These are phyloP conservation scores for Atractiella rhizophila DNA, from an alignment of 768 basidiomycete species.

Conservation along the genomic window DNA sequence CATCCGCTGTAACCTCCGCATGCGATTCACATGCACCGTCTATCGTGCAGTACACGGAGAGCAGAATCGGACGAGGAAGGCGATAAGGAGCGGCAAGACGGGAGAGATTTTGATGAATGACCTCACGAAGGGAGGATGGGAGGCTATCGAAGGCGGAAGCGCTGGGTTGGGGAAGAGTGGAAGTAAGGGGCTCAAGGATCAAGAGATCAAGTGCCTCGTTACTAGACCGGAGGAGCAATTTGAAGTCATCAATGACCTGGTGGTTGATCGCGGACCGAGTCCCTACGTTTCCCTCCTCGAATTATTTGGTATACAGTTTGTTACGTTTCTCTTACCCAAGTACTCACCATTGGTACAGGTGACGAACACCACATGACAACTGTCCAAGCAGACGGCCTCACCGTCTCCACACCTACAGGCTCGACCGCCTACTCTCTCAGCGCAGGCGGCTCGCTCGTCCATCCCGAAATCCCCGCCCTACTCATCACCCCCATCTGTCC, in stretches of 20 bases:
- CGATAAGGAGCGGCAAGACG: slow-evolving; percentile 74
- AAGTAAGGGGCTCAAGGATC: slow-evolving; percentile 38
- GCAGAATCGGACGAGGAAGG: slow-evolving; percentile 35
- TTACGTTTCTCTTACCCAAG: background rate
- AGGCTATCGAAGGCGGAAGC: slow-evolving; percentile 54
- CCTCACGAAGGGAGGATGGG: slow-evolving; percentile 75
- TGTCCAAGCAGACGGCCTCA: slow-evolving; percentile 89
- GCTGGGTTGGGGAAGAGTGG: background rate
- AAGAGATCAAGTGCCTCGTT: slow-evolving; percentile 93
- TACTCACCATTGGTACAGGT: slow-evolving; percentile 28
- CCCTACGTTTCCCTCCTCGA: slow-evolving; percentile 90
- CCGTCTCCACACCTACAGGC: slow-evolving; percentile 83
- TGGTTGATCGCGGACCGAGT: slow-evolving; percentile 91
- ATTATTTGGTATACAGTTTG: slow-evolving; percentile 47
- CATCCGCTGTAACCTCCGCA: slow-evolving; percentile 87
- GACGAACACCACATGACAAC: slow-evolving; percentile 99
- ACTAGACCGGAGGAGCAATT: slow-evolving; percentile 87
- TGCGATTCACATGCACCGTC: slow-evolving; percentile 97
- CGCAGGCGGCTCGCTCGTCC: slow-evolving; percentile 89
- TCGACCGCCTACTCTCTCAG: slow-evolving; percentile 92
- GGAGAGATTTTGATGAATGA: slow-evolving; percentile 96
- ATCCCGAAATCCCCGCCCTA: slow-evolving; percentile 89
- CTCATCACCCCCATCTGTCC: slow-evolving; percentile 95
- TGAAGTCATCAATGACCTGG: slow-evolving; percentile 87
- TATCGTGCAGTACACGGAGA: slow-evolving; percentile 68